Evolutionary conservation across 1,139 yeast genomes (phyloP).

Genomic region (Suhomyces bokatorum): DNA sequence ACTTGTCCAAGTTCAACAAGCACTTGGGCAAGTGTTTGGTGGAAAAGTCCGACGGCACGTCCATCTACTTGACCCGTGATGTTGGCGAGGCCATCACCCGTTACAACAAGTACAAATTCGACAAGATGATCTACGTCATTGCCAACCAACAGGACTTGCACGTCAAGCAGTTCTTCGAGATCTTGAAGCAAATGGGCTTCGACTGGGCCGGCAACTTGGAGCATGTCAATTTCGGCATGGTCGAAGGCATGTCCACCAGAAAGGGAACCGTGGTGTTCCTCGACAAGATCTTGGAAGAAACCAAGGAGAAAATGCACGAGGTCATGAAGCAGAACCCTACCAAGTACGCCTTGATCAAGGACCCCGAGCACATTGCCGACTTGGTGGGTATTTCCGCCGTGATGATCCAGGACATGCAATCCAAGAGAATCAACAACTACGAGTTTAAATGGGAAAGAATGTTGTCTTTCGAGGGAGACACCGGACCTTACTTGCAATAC

Average conservation of each 20-base stretch:
- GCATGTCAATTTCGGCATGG: constrained; percentile 97
- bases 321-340: constrained; percentile 93
- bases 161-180: constrained; percentile 91
- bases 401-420: constrained; percentile 98
- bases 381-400: constrained; percentile 95
- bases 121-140: constrained; percentile 93
- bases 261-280: constrained; percentile 97
- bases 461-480: constrained; percentile 98
- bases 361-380: constrained; percentile 96
- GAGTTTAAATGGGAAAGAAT: constrained; percentile 98
- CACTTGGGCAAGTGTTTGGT: constrained; percentile 93
- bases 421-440: constrained; percentile 94
- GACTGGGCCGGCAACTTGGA: constrained; percentile 80
- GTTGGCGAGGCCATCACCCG: constrained; percentile 96
- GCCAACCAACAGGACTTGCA: constrained; percentile 97
- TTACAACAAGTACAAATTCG: constrained; percentile 79
- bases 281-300: constrained; percentile 90
- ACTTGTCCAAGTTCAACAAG: constrained; percentile 82
- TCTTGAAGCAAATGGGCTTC: constrained; percentile 86
- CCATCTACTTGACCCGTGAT: constrained; percentile 92
- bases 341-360: constrained; percentile 89
- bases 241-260: constrained; percentile 97
- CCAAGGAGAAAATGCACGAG: constrained; percentile 93
- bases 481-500: constrained; percentile 98
- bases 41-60: constrained; percentile 94